These are phyloP conservation scores for Lasiosphaeria ovina DNA, from an alignment of 495 filamentous ascomycete genomes.

Conservation along the genomic window DNA sequence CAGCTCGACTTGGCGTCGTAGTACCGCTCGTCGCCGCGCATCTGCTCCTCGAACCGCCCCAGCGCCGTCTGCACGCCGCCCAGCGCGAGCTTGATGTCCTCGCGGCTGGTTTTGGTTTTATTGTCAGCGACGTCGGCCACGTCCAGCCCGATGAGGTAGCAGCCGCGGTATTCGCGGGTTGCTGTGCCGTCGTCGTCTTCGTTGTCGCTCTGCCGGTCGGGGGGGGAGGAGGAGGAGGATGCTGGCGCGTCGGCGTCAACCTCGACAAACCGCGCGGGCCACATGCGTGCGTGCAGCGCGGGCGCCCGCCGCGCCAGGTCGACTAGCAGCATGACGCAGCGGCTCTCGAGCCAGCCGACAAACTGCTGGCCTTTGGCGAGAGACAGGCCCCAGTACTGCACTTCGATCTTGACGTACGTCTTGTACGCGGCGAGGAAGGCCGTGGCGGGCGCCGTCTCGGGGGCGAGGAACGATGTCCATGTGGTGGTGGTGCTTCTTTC, in stretches of 20 bases:
- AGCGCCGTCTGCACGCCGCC: conserved; percentile 40
- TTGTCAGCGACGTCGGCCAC: conserved; percentile 14
- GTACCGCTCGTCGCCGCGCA: conserved; percentile 45
- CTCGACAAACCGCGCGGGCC: conserved; percentile 54
- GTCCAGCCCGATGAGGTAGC: conserved; percentile 57
- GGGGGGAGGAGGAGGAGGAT: no score
- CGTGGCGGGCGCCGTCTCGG: conserved; percentile 11
- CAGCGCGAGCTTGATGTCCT: conserved; percentile 31
- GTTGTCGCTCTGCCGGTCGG: not conserved
- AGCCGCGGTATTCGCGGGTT: conserved; percentile 45
- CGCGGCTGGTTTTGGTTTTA: conserved; percentile 16
- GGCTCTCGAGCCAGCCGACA: conserved; percentile 56
- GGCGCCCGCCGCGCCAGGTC: conserved; percentile 49
- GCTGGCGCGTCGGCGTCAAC: not conserved
- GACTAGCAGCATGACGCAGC: conserved; percentile 48
- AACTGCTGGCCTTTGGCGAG: conserved; percentile 43
- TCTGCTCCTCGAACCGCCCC: conserved; percentile 45
- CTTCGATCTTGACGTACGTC: conserved; percentile 52
- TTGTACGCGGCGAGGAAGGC: conserved; percentile 47
- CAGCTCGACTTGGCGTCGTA: conserved; percentile 49
- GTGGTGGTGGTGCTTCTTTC: not conserved
- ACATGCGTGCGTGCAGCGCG: conserved; percentile 50
- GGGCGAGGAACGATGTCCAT: not conserved
- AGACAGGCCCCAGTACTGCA: conserved; percentile 55
- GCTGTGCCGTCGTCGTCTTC: conserved; percentile 12